Evolutionary conservation across 345 rosid species (phyloP).

Genomic region (Arabis alpina): DNA sequence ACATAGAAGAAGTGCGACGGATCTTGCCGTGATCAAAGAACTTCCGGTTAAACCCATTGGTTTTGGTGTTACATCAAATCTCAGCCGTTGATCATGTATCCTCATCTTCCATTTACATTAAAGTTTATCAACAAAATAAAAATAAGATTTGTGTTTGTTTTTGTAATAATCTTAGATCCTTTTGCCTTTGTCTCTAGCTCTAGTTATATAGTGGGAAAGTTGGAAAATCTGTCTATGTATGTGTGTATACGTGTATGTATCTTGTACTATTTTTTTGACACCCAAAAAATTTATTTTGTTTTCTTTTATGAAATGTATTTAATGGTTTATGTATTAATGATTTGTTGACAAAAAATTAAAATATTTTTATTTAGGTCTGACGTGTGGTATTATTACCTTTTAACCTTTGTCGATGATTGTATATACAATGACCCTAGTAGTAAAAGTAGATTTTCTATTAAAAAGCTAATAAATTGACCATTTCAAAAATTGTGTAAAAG

Average conservation of each 20-base stretch:
- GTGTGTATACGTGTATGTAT: not conserved
- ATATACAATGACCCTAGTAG: not conserved
- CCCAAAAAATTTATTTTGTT: not conserved
- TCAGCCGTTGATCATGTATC: conserved; percentile 34
- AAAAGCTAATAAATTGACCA: conserved; percentile 5
- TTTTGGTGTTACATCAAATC: conserved; percentile 32
- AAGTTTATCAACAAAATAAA: not conserved
- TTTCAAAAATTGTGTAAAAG: conserved; percentile 8
- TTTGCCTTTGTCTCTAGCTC: conserved; percentile 21
- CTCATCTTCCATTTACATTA: conserved; percentile 31
- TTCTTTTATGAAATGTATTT: not conserved
- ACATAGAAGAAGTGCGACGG: conserved; percentile 40
- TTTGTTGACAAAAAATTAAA: not conserved
- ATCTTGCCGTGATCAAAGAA: conserved; percentile 37
- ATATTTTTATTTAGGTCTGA: not conserved
- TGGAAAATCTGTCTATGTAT: conserved; percentile 16
- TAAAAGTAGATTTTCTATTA: not conserved
- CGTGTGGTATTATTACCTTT: not conserved
- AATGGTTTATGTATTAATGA: not conserved
- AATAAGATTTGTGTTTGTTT: not conserved
- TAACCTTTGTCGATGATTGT: not conserved
- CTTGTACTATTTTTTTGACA: conserved; percentile 7
- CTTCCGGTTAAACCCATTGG: conserved; percentile 38
- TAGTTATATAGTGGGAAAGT: conserved; percentile 35
- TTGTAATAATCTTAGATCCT: not conserved